Conservation (phyloP, 2,329 filamentous ascomycete species). For the Pseudogymnoascus sp. region DNA sequence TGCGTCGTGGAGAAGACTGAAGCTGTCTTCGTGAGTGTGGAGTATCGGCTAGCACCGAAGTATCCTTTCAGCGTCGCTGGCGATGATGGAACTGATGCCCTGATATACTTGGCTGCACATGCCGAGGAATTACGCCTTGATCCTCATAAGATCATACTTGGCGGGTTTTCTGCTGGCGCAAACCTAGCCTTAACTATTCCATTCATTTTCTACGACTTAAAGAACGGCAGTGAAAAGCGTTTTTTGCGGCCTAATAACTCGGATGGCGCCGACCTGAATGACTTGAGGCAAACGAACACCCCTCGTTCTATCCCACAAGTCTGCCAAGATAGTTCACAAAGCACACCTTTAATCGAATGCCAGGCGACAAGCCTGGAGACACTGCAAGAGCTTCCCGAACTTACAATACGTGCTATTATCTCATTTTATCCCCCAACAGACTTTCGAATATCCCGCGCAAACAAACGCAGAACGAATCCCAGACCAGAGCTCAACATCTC, state of each 20-base stretch:
- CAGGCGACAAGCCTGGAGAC: slow-evolving; percentile 26
- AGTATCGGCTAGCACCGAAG: slow-evolving; percentile 61
- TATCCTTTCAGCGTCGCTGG: slow-evolving; percentile 57
- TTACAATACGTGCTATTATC: slow-evolving; percentile 44
- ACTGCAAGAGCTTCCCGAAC: slow-evolving; percentile 30
- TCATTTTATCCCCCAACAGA: slow-evolving; percentile 59
- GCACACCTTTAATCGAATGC: slow-evolving; percentile 22
- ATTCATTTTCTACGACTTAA: slow-evolving; percentile 39
- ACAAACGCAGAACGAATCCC: slow-evolving; percentile 47
- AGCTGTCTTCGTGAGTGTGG: slow-evolving; percentile 55
- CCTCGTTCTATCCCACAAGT: not conserved
- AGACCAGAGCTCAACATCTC: slow-evolving; percentile 53
- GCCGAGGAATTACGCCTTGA: slow-evolving; percentile 53
- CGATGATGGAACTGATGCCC: slow-evolving; percentile 57
- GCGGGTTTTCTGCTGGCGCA: slow-evolving; percentile 48
- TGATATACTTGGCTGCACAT: slow-evolving; percentile 52
- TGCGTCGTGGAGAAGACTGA: slow-evolving; percentile 45
- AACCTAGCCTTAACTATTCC: slow-evolving; percentile 46
- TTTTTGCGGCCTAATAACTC: slow-evolving; percentile 18
- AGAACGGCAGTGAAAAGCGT: slow-evolving; percentile 32
- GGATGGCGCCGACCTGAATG: not conserved
- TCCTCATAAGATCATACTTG: slow-evolving; percentile 47
- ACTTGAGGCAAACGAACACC: not conserved
- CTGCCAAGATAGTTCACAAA: slow-evolving; percentile 1
- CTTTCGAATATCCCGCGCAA: slow-evolving; percentile 49